phyloP scores from a whole-genome alignment of 345 rosid genomes.

The Eutrema heterophyllum region DNA sequence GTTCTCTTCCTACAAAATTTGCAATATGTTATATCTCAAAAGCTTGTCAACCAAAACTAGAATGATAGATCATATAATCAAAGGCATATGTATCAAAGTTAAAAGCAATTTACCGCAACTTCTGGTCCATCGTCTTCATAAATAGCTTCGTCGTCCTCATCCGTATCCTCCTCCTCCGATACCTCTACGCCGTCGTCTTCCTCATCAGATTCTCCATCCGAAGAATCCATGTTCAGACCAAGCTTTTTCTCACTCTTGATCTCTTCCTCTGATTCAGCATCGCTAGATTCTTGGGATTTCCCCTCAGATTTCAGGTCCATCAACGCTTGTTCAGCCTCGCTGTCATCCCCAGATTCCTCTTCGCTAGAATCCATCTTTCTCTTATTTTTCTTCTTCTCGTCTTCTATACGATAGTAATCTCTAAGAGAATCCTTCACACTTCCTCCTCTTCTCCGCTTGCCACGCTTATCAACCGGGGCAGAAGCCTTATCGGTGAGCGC shows the following conservation, averaged over 20 bases:
- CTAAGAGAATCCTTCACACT: conserved; percentile 39
- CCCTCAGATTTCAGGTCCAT: conserved; percentile 9
- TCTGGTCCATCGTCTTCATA: conserved; percentile 51
- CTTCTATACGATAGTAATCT: conserved; percentile 57
- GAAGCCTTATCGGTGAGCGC: conserved; percentile 60
- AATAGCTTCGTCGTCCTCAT: conserved; percentile 39
- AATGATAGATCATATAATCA: background rate
- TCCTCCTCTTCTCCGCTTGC: conserved; percentile 53
- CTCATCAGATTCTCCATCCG: conserved; percentile 42
- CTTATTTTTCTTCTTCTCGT: background rate
- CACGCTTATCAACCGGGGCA: conserved; percentile 73
- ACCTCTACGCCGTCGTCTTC: conserved; percentile 30
- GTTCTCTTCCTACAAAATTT: conserved; percentile 50
- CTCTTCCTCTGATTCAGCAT: background rate
- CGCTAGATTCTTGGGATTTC: conserved; percentile 20
- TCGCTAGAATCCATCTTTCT: background rate
- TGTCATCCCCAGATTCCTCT: conserved; percentile 30
- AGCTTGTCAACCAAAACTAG: background rate
- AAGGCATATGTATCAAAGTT: background rate
- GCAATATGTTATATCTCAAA: background rate
- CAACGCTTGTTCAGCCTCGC: conserved; percentile 21
- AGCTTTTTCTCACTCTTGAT: conserved; percentile 15
- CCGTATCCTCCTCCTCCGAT: conserved; percentile 49
- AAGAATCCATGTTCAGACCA: conserved; percentile 28
- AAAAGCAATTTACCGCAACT: conserved; percentile 32